Percentiles rank a stretch among this genome's conserved stretches.
phyloP scores from a whole-genome alignment of 306 rosid genomes.

The Sesbania bispinosa region DNA sequence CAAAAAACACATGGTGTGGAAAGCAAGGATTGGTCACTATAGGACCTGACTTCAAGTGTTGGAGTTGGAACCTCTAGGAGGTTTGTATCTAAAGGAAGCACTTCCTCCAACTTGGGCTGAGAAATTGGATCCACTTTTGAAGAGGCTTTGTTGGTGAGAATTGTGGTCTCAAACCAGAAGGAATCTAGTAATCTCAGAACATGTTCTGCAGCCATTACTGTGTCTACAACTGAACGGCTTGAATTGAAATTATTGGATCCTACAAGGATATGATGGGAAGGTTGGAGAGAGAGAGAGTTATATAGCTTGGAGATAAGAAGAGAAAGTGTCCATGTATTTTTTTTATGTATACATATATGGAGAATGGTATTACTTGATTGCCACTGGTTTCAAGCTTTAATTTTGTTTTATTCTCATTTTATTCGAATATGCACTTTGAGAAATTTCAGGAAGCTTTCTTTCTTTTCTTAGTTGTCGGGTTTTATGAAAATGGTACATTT shows the following conservation, averaged over 20 bases:
- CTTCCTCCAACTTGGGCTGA: neutral
- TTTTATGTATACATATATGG: neutral
- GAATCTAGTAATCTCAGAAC: conserved; percentile 59
- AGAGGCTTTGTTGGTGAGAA: conserved; percentile 34
- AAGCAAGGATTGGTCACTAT: conserved; percentile 41
- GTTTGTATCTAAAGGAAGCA: conserved; percentile 16
- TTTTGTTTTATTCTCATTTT: conserved; percentile 16
- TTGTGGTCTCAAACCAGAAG: conserved; percentile 50
- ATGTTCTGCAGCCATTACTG: conserved; percentile 55
- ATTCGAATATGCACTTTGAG: conserved; percentile 33
- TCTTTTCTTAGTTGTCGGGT: neutral
- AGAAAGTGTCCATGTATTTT: neutral
- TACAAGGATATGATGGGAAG: neutral
- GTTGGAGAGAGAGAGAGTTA: neutral
- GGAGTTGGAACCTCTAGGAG: neutral
- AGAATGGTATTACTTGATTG: neutral
- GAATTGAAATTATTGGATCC: neutral
- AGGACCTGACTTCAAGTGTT: conserved; percentile 40
- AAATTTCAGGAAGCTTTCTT: conserved; percentile 26
- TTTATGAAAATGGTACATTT: neutral
- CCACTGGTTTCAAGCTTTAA: neutral
- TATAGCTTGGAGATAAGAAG: conserved; percentile 23
- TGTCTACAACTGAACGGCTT: conserved; percentile 13
- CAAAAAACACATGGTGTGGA: conserved; percentile 20
- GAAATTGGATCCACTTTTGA: neutral